Evolutionary conservation across 2,329 filamentous ascomycete species (phyloP).

Genomic region (Penicillium oxalicum): DNA sequence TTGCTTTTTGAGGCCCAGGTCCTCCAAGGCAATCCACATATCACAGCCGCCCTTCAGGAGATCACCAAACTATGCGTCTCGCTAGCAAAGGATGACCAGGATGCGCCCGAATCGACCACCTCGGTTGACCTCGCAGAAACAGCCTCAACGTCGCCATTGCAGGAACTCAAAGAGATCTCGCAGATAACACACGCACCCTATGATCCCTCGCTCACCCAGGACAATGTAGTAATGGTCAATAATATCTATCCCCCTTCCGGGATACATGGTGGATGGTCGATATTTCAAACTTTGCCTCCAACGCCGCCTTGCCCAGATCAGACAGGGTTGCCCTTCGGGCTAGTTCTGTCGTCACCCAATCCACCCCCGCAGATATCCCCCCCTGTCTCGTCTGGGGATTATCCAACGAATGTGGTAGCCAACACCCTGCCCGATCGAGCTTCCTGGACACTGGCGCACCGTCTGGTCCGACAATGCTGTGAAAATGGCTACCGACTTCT

Average conservation of each 20-base stretch:
- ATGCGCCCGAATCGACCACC: conserved; percentile 6
- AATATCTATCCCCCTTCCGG: conserved; percentile 6
- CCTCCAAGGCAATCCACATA: conserved; percentile 12
- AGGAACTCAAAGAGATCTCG: not conserved
- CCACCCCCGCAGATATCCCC: not conserved
- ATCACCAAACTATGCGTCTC: conserved; percentile 22
- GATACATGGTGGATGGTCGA: conserved; percentile 9
- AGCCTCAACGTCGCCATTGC: not conserved
- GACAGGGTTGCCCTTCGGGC: conserved; percentile 12
- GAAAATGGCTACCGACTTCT: conserved; percentile 18
- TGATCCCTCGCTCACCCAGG: conserved; percentile 1
- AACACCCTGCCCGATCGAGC: conserved; percentile 4
- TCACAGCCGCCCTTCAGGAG: conserved; percentile 18
- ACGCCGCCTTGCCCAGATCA: conserved; percentile 17
- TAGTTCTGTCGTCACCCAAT: conserved; percentile 10
- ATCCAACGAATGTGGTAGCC: conserved; percentile 3
- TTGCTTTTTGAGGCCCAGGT: conserved; percentile 17
- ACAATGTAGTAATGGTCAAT: conserved; percentile 4
- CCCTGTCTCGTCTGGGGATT: not conserved
- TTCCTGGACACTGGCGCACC: conserved; percentile 16
- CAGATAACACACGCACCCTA: conserved; percentile 3
- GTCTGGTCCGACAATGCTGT: conserved; percentile 19
- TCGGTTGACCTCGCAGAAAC: not conserved
- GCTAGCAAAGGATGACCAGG: conserved; percentile 16
- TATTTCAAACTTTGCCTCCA: conserved; percentile 6